Base-by-base conservation (phyloP, 2,329 filamentous ascomycete genomes). In the Cordyceps tenuipes region DNA sequence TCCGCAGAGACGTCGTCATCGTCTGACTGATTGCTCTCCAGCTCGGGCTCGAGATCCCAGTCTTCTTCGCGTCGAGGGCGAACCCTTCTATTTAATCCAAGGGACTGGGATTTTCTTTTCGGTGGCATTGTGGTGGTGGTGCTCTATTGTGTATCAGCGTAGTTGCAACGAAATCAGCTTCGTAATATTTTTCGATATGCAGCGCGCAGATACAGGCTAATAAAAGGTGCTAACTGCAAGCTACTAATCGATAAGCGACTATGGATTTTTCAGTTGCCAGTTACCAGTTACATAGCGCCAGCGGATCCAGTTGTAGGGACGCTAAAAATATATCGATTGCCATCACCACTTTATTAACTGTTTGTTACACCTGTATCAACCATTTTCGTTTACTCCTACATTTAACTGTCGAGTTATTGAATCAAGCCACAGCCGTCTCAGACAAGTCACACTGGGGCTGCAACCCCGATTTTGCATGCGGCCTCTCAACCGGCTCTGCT, bases 51-150 rank as follows among this genome's bases (percentile, higher is more conserved):
- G 6, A 71, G 63, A 44, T 77, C 72, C 65, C 73, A 75, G 56
- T 77, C 72, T 29, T 79, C 77, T 31, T 79, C 75, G 34, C 68
- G 74, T 52, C 77, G 70, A 1, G 75, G 71, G 41, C 75, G 75
- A 1, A 80, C 78, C 47, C 77, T 72, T 60, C 77, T 71, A 62
- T 76, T 73, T 2, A 78, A 67, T 12, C 70, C 72, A 7, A 68
- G 46, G 0, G 69, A 67, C 1, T 72, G 70, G 3, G 70, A 57
- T 65, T 78, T 80, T 46, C 80, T 73, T 62, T 74, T 73, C 0
- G 69, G 63, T 1, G 71, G 64, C 75, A 77, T 76, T 39, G 23
- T 39, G 39, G 17, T 39, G 39, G 10, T 26, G n/a, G 26, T 29
- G 23, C 21, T 39, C 12, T 50, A 9, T 19, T 44, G 15, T 55